phyloP scores from a whole-genome alignment of 352 stramenopile genomes.

The Globisporangium orthogonon region DNA sequence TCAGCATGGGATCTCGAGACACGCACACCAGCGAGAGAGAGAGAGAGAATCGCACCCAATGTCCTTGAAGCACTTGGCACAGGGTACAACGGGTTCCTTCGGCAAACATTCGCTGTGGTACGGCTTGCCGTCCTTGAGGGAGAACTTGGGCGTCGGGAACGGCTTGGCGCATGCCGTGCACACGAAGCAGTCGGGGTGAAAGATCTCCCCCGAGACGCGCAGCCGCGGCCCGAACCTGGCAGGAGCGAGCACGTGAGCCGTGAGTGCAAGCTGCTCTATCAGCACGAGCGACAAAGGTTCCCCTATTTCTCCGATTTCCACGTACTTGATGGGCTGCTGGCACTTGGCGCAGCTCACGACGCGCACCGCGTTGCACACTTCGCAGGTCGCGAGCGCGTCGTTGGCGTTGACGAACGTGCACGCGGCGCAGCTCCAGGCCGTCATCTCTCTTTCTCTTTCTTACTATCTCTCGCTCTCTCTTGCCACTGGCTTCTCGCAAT shows the following conservation, averaged over 20 bases:
- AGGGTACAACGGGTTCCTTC: conserved; percentile 9
- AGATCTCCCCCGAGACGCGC: conserved; percentile 30
- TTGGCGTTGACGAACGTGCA: conserved; percentile 45
- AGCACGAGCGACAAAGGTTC: too few species aligned
- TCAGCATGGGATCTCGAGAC: too few species aligned
- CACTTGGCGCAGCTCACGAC: conserved; percentile 29
- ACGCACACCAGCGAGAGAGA: too few species aligned
- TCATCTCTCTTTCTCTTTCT: neutral
- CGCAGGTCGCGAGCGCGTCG: conserved; percentile 24
- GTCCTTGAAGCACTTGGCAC: conserved; percentile 5
- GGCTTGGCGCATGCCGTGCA: conserved; percentile 31
- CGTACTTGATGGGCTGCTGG: conserved; percentile 12
- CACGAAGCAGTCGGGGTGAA: conserved; percentile 45
- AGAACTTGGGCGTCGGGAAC: conserved; percentile 24
- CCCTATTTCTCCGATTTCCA: too few species aligned
- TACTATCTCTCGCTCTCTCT: too few species aligned
- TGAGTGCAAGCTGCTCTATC: too few species aligned
- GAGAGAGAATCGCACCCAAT: conserved; percentile 9
- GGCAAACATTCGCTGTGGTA: conserved; percentile 36
- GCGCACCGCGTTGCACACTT: conserved; percentile 33
- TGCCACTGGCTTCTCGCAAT: too few species aligned
- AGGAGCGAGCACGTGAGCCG: neutral
- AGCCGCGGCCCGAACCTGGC: conserved; percentile 25
- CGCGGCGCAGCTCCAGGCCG: conserved; percentile 9
- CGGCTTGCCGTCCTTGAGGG: conserved; percentile 24